Percentiles rank a stretch among this genome's conserved stretches.
Evolutionary conservation across 192 early-diverging fungal genomes (phyloP).

Genomic region (Coemansia sp.): DNA sequence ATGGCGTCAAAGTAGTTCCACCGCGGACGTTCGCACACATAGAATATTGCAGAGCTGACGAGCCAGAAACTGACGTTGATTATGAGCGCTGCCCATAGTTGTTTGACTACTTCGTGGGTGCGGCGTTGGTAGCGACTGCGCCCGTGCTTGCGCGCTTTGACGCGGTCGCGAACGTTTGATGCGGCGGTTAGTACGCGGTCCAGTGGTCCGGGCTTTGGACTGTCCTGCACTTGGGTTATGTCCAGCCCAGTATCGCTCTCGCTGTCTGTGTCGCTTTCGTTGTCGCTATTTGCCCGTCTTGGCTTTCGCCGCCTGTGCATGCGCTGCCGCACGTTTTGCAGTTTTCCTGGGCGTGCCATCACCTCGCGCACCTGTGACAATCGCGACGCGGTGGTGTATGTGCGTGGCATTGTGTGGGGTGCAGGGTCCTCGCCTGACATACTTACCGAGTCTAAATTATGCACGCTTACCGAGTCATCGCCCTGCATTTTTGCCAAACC

Average conservation of each 20-base stretch:
- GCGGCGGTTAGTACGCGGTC: conserved; percentile 17
- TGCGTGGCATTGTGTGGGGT: conserved; percentile 25
- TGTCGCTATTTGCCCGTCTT: background rate
- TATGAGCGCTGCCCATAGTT: conserved; percentile 38
- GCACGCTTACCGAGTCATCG: too few relatives aligned
- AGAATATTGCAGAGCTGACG: conserved; percentile 40
- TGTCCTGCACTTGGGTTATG: conserved; percentile 3
- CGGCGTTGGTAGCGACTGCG: background rate
- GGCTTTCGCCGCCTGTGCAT: background rate
- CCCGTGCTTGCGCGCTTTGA: conserved; percentile 3
- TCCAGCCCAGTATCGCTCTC: conserved; percentile 10
- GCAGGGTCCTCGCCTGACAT: background rate
- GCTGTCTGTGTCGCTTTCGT: conserved; percentile 4
- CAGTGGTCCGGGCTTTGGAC: conserved; percentile 4
- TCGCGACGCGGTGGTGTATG: conserved; percentile 39
- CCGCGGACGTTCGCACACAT: conserved; percentile 21
- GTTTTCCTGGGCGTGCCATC: conserved; percentile 4
- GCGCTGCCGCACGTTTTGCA: conserved; percentile 23
- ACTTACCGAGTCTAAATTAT: background rate
- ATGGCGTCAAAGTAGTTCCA: conserved; percentile 54
- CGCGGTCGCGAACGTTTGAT: conserved; percentile 16
- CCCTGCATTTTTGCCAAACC: too few relatives aligned
- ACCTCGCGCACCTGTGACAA: conserved; percentile 34
- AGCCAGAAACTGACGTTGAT: conserved; percentile 49
- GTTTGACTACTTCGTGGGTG: conserved; percentile 23